Base-by-base conservation (phyloP, 1,284 basidiomycete species). In the Malassezia obtusa region DNA sequence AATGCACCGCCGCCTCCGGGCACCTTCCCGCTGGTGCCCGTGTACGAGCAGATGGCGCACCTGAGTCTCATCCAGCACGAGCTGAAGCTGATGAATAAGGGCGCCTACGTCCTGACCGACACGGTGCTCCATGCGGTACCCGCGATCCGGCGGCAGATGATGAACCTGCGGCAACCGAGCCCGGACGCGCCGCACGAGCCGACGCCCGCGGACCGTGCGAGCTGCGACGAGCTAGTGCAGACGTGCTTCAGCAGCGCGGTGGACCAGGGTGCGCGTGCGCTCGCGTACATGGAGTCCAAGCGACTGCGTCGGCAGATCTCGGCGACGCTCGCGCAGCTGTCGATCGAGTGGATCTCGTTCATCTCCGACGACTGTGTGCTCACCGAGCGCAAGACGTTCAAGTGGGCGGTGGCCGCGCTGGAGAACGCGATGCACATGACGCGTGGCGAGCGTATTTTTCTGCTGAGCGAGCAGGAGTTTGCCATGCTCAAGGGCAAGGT, bases 211-310 rank as follows among this genome's bases (percentile, higher is more conserved):
- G 49, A 47, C 7, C 57, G 61, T 31, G 58, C 59, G n/a, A 57
- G 33, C 25, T 63, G 64, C 38, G 68, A 73, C 71, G 92, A 95
- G 60, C 77, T 96, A 35, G 80, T 95, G 53, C 89, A 92, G 66
- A 91, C 88, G 69, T 98, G 92, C 87, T 98, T 89, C 71, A 78
- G 84, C 37, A 98, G 96, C 71, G 90, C 91, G n/a, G 89, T 91
- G 2, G 79, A 81, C 59, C 88, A 91, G 63, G 71, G 68, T 15
- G 62, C 64, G 21, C 66, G 71, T 24, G 64, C 64, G 17, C 57
- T 73, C 21, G 66, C 65, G 0, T 72, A 71, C 46, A 69, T 73
- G 39, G 68, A 72, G 50, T 66, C 63, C n/a, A 54, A 49, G 15
- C 61, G 65, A 17, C 48, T 72, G 32, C 50, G 61, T 15, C 58